Percentiles rank a stretch among this genome's conserved stretches.
Evolutionary conservation across 1,284 basidiomycete species (phyloP).

Genomic region (Ustilago tritici): DNA sequence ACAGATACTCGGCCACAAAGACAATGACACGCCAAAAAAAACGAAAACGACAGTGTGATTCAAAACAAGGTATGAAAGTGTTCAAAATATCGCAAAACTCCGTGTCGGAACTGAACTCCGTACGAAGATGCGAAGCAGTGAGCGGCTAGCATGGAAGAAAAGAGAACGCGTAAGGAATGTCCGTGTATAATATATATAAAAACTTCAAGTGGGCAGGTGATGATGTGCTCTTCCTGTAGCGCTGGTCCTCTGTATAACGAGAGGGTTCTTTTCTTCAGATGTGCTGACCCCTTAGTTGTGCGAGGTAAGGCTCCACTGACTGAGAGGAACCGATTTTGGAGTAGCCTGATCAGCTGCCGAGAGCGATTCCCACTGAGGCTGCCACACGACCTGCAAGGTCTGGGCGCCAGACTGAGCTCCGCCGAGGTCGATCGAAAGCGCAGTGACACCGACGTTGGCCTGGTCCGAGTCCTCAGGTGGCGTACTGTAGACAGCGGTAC

Average conservation of each 20-base stretch:
- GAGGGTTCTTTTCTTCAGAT: neutral
- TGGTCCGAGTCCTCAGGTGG: constrained; percentile 75
- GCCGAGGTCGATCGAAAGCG: constrained; percentile 79
- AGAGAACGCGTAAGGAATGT: constrained; percentile 12
- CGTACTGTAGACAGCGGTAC: constrained; percentile 76
- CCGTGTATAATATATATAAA: constrained; percentile 10
- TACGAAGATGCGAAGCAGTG: neutral
- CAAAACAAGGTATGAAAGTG: constrained; percentile 10
- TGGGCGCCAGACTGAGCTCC: constrained; percentile 69
- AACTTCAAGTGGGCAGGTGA: neutral
- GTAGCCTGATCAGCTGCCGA: constrained; percentile 50
- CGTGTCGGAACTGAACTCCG: neutral
- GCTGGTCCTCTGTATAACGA: constrained; percentile 5
- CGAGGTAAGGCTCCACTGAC: constrained; percentile 64
- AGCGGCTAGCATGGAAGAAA: neutral
- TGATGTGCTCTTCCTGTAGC: neutral
- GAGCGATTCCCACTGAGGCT: constrained; percentile 64
- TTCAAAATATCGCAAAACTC: constrained; percentile 4
- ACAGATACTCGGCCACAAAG: neutral
- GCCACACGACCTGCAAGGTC: constrained; percentile 71
- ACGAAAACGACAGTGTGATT: constrained; percentile 15
- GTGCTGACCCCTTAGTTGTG: constrained; percentile 50
- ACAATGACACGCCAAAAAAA: neutral
- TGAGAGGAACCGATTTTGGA: constrained; percentile 62
- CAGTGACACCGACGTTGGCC: constrained; percentile 81